These are phyloP conservation scores for Diplodia seriata DNA, from an alignment of 2,329 filamentous ascomycete species.

Conservation along the genomic window DNA sequence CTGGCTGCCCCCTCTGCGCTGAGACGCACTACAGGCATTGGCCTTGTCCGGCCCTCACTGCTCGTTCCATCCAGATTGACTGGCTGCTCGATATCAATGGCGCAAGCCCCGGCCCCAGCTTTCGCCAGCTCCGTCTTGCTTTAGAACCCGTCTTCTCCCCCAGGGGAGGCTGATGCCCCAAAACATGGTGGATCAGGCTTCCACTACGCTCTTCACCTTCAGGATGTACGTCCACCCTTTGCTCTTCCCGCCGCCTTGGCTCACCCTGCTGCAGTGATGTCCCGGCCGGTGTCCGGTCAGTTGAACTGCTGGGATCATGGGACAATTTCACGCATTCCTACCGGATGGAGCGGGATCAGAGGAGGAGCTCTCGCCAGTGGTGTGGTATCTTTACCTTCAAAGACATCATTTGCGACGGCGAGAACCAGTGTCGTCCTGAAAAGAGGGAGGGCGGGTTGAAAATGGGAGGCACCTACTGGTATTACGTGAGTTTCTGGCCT, in stretches of 20 bases:
- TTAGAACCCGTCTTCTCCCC: neutral
- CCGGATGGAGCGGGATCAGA: constrained; percentile 78
- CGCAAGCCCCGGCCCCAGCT: constrained; percentile 15
- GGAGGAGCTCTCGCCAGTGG: constrained; percentile 79
- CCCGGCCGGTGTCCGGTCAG: constrained; percentile 63
- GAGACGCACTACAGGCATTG: constrained; percentile 20
- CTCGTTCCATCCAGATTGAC: constrained; percentile 27
- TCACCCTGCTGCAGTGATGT: constrained; percentile 44
- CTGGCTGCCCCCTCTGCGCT: neutral
- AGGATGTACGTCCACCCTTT: constrained; percentile 46
- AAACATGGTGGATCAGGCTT: constrained; percentile 34
- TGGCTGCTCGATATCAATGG: constrained; percentile 12
- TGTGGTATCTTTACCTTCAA: constrained; percentile 86
- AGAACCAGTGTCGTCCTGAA: constrained; percentile 57
- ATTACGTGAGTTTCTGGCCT: constrained; percentile 72
- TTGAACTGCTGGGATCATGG: constrained; percentile 90
- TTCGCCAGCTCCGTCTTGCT: neutral
- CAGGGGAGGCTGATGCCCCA: constrained; percentile 2
- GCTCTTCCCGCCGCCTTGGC: constrained; percentile 35
- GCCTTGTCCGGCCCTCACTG: constrained; percentile 11
- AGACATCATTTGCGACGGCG: constrained; percentile 83
- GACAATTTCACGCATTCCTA: constrained; percentile 87
- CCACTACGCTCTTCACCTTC: constrained; percentile 72
- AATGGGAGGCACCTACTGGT: constrained; percentile 95
- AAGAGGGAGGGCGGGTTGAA: constrained; percentile 80